A percentile compares a stretch with the other conserved stretches of the same genome.
These are phyloP conservation scores for Achaetomiella virescens DNA, from an alignment of 495 filamentous ascomycete species.

Conservation along the genomic window DNA sequence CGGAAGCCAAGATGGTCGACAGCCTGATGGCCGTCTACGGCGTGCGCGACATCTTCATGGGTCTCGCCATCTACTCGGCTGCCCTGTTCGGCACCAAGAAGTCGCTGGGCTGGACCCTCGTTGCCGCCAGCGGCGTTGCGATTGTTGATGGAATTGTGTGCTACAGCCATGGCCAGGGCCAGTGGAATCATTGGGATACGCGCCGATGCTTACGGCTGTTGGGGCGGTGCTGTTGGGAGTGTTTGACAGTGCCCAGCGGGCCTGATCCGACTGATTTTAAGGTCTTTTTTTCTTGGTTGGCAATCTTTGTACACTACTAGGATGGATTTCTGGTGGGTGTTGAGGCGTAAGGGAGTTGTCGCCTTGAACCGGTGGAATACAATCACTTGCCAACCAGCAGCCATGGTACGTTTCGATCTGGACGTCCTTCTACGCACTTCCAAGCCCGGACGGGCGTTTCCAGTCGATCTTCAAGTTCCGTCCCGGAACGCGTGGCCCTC, in stretches of 20 bases:
- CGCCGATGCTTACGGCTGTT: slow-evolving; percentile 34
- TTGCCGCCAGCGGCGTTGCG: slow-evolving; percentile 40
- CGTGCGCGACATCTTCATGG: slow-evolving; percentile 50
- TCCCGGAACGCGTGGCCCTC: no score
- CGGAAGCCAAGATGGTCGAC: not conserved
- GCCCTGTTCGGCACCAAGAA: slow-evolving; percentile 35
- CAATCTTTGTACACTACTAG: no score
- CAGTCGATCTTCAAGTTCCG: no score
- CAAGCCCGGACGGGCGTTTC: no score
- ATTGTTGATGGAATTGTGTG: slow-evolving; percentile 44
- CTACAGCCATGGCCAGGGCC: slow-evolving; percentile 35
- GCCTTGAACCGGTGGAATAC: no score
- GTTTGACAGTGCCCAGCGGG: not conserved
- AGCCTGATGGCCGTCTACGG: slow-evolving; percentile 45
- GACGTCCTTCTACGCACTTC: not conserved
- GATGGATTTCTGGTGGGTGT: not conserved
- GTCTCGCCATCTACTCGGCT: slow-evolving; percentile 38
- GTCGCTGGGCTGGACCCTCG: slow-evolving; percentile 41
- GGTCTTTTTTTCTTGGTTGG: no score
- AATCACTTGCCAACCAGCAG: no score
- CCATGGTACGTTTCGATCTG: not conserved
- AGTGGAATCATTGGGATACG: slow-evolving; percentile 55
- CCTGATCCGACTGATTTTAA: no score
- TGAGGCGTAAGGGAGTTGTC: not conserved
- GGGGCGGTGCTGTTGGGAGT: slow-evolving; percentile 27